Evolutionary conservation across 164 flowering plant species (phyloP), one percentile per base, ranked within the genome.

Genomic region (Amborella trichopoda): DNA sequence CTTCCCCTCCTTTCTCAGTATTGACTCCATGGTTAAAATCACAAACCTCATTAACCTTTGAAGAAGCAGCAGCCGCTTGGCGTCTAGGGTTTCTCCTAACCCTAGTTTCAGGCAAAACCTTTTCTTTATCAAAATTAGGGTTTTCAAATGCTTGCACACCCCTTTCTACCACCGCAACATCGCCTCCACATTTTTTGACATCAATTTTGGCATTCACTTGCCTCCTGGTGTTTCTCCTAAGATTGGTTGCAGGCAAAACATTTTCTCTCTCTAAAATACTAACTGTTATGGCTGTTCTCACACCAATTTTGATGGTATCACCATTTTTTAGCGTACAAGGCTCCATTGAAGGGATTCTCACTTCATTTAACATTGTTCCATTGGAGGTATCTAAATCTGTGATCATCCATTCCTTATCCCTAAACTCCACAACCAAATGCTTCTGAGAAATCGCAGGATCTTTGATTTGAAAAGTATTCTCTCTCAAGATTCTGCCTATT

Each of bases 251-350:
- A n/a, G n/a, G n/a, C n/a, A n/a, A n/a, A n/a, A n/a, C n/a, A n/a
- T n/a, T n/a, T n/a, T n/a, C n/a, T n/a, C n/a, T n/a, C n/a, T n/a
- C n/a, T n/a, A n/a, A 38, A 6, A 38, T 16, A 16, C 41, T 18
- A 38, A 38, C 41, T 2, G 4, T 16, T 2, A 38, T 18, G 2
- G 17, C 41, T 11, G 41, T 16, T 38, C 16, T 38, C 41, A 6
- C 27, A 39, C 55, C 55, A 23, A 51, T 40, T 44, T 50, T 50
- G 53, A 50, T 50, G 32, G 6, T 27, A 25, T 50, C 53, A 20
- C 44, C 53, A 26, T 50, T 23, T 23, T 10, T 18, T 44, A 50
- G 32, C 25, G 6, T 21, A 38, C 3, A 17, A 17, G 53, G 44
- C 14, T 23, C 22, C 19, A 14, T 23, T 39, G 53, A 25, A 13